These are phyloP conservation scores for Penicillium pulvis DNA, from an alignment of 495 filamentous ascomycete species.

Conservation along the genomic window DNA sequence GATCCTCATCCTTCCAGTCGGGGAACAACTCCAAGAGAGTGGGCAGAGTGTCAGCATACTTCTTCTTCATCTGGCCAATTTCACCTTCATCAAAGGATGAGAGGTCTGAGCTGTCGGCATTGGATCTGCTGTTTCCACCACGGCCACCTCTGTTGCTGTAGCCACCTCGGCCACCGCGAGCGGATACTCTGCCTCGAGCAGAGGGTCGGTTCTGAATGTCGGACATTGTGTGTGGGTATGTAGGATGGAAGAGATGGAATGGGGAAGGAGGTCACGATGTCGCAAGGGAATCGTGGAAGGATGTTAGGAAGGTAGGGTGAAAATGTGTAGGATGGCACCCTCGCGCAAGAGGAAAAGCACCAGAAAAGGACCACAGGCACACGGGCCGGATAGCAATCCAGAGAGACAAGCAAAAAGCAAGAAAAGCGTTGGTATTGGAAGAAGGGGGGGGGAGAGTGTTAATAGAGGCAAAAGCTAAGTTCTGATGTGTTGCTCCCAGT, in stretches of 20 bases:
- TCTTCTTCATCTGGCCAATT: constrained; percentile 86
- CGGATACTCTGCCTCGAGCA: constrained; percentile 79
- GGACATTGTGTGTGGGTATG: constrained; percentile 68
- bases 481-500: constrained; percentile 37
- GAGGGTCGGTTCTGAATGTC: constrained; percentile 82
- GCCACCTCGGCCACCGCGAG: constrained; percentile 81
- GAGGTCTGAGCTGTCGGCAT: constrained; percentile 62
- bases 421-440: constrained; percentile 30
- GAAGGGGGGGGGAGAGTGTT: constrained; percentile 29
- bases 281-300: constrained; percentile 33
- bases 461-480: constrained; percentile 35
- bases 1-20: constrained; percentile 88
- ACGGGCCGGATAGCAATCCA: constrained; percentile 45
- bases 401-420: constrained; percentile 30
- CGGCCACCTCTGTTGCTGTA: constrained; percentile 73
- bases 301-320: constrained; percentile 19
- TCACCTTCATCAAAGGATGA: constrained; percentile 77
- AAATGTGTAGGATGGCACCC: constrained; percentile 34
- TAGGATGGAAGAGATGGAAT: constrained; percentile 41
- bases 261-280: constrained; percentile 36
- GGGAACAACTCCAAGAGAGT: constrained; percentile 89
- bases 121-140: constrained; percentile 66
- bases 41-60: constrained; percentile 71
- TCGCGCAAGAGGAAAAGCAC: constrained; percentile 46
- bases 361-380: constrained; percentile 37